Evolutionary conservation across 345 rosid species (phyloP).

Genomic region (Erysimum cheiranthoides): DNA sequence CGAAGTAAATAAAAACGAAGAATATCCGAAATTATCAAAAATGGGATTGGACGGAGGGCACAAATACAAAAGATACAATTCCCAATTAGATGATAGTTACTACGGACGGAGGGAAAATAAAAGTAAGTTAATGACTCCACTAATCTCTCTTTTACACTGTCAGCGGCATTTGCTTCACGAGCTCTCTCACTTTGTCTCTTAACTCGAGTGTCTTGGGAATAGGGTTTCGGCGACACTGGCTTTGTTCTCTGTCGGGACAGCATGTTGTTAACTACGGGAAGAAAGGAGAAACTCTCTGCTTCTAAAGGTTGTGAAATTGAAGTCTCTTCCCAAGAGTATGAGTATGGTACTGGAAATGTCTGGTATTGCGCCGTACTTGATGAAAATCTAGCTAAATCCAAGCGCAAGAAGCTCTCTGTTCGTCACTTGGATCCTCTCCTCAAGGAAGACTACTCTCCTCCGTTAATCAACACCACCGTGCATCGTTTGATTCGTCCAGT

Average conservation of each 20-base stretch:
- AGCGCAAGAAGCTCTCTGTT: slow-evolving; percentile 42
- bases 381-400: slow-evolving; percentile 35
- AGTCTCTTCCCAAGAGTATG: neutral
- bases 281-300: slow-evolving; percentile 23
- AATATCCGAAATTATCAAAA: no score
- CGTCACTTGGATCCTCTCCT: slow-evolving; percentile 19
- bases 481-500: slow-evolving; percentile 48
- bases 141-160: no score
- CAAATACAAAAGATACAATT: no score
- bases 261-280: slow-evolving; percentile 36
- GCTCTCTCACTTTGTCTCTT: neutral
- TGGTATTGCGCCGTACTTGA: slow-evolving; percentile 29
- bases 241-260: neutral
- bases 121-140: no score
- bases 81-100: no score
- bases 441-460: slow-evolving; percentile 1
- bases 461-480: neutral
- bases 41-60: no score
- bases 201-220: no score
- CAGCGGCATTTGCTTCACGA: no score
- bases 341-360: neutral
- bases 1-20: no score
- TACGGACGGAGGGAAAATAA: no score
- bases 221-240: no score
- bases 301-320: slow-evolving; percentile 34